Evolutionary conservation across 148 eudicot species (phyloP).

Genomic region (Rhododendron simsii): DNA sequence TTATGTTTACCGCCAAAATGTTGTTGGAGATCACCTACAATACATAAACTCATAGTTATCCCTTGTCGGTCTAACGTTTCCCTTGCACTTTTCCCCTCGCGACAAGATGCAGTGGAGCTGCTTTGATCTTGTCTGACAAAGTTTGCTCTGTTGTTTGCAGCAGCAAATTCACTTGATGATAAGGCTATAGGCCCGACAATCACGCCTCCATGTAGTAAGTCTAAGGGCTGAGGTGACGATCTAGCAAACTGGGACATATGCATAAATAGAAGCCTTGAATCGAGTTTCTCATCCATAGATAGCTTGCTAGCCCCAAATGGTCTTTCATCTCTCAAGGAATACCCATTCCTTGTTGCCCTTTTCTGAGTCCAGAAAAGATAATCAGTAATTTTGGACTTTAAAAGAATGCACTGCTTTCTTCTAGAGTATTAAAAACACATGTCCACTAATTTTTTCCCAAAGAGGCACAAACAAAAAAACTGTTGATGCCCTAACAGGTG

Average conservation of each 20-base stretch:
- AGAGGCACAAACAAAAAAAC: too few species aligned
- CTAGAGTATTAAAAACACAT: too few species aligned
- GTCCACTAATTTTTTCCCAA: too few species aligned
- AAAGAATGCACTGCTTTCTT: too few species aligned
- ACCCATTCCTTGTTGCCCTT: conserved; percentile 46
- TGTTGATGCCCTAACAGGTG: too few species aligned
- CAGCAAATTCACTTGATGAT: too few species aligned
- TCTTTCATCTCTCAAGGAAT: background rate
- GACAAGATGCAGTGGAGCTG: too few species aligned
- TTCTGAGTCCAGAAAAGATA: conserved; percentile 40
- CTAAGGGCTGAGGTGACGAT: conserved; percentile 14
- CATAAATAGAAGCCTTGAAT: conserved; percentile 22
- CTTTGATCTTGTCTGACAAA: too few species aligned
- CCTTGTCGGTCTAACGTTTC: background rate
- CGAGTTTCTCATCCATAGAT: conserved; percentile 38
- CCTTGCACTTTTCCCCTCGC: too few species aligned
- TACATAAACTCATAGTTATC: background rate
- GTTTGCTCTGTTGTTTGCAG: too few species aligned
- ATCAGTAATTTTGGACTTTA: background rate
- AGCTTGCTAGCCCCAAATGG: conserved; percentile 30
- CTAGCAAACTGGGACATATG: conserved; percentile 18
- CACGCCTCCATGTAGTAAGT: conserved; percentile 25
- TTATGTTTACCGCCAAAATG: background rate
- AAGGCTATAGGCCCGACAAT: background rate
- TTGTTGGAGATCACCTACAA: background rate